phyloP scores from a whole-genome alignment of 2,329 filamentous ascomycete genomes.

The Malbranchea cinnamomea region DNA sequence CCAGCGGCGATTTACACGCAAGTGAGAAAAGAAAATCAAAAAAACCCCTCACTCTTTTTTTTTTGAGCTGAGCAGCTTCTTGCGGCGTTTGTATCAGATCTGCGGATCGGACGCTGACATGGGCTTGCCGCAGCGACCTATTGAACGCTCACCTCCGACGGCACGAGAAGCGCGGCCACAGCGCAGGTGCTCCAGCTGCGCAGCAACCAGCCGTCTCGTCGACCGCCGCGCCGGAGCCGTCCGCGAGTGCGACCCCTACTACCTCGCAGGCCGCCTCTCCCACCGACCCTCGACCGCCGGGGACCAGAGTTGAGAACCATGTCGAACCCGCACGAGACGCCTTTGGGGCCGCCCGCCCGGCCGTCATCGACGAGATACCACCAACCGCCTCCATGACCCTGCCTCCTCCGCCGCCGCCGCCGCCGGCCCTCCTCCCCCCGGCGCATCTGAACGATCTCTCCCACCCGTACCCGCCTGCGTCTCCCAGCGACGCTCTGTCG shows the following conservation, averaged over 20 bases:
- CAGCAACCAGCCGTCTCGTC: background rate
- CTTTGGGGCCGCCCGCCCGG: no score
- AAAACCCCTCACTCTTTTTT: background rate
- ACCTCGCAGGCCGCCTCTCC: conserved; percentile 5
- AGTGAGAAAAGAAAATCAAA: conserved; percentile 9
- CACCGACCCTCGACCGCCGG: conserved; percentile 3
- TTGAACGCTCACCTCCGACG: conserved; percentile 13
- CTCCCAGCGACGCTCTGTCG: conserved; percentile 3
- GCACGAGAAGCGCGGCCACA: conserved; percentile 11
- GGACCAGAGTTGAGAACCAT: background rate
- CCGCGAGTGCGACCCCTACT: background rate
- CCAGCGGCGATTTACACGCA: conserved; percentile 12
- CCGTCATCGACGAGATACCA: no score
- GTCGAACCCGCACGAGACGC: no score
- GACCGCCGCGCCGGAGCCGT: background rate
- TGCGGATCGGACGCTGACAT: background rate
- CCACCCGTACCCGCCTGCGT: no score
- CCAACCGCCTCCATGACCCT: background rate
- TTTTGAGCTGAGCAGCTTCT: background rate
- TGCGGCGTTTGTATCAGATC: background rate
- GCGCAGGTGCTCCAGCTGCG: conserved; percentile 1
- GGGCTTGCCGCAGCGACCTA: conserved; percentile 9
- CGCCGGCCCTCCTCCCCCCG: background rate
- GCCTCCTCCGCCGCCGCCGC: conserved; percentile 1
- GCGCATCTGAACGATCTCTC: conserved; percentile 1